Percentiles rank a stretch among this genome's conserved stretches.
phyloP scores from a whole-genome alignment of 2,329 filamentous ascomycete species.

The Rugonectria rugulosa region DNA sequence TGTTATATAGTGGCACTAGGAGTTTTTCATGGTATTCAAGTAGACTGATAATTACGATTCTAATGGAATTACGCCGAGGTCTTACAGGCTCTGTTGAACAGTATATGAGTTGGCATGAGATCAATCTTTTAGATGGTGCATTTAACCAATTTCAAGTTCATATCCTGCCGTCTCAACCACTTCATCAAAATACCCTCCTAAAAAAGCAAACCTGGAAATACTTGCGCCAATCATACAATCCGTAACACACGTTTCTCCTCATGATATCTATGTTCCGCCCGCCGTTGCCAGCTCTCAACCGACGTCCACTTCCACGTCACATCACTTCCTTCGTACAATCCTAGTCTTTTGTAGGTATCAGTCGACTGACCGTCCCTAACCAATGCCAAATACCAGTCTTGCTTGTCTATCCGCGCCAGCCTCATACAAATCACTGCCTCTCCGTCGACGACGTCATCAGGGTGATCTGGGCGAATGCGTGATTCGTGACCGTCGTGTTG shows the following conservation, averaged over 20 bases:
- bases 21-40: conserved; percentile 24
- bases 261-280: conserved; percentile 12
- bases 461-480: conserved; percentile 8
- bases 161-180: too few species aligned
- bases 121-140: too few species aligned
- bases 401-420: conserved; percentile 3
- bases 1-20: conserved; percentile 33
- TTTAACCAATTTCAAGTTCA: too few species aligned
- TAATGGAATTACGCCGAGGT: neutral
- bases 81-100: too few species aligned
- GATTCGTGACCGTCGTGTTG: neutral
- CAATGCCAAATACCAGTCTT: conserved; percentile 19
- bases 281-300: conserved; percentile 10
- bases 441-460: conserved; percentile 13
- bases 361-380: neutral
- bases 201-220: too few species aligned
- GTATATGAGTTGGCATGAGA: neutral
- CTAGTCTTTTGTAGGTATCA: conserved; percentile 8
- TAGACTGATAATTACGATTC: conserved; percentile 1
- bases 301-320: conserved; percentile 20
- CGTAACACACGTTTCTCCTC: conserved; percentile 13
- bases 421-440: conserved; percentile 9
- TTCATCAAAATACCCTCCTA: too few species aligned
- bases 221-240: conserved; percentile 14
- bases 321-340: conserved; percentile 4